Evolutionary conservation across 2,329 filamentous ascomycete genomes (phyloP).

Genomic region (Fonsecaea multimorphosa): DNA sequence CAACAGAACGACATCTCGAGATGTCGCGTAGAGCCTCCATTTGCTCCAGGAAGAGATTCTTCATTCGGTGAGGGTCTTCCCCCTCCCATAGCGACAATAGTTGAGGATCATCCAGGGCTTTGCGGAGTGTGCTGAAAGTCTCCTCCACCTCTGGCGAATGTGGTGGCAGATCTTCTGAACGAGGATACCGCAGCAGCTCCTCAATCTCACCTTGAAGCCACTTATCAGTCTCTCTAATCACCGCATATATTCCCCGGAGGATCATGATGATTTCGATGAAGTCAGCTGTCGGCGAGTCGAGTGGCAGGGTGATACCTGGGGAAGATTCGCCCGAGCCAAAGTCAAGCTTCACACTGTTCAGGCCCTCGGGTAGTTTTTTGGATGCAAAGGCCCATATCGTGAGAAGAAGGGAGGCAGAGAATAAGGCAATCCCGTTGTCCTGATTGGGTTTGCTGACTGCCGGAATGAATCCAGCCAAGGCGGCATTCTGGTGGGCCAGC

Average conservation of each 20-base stretch:
- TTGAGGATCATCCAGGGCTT: slow-evolving; percentile 27
- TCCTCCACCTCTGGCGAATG: slow-evolving; percentile 35
- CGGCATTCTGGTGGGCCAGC: slow-evolving; percentile 38
- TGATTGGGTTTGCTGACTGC: slow-evolving; percentile 36
- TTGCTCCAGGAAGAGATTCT: slow-evolving; percentile 31
- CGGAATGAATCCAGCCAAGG: slow-evolving; percentile 38
- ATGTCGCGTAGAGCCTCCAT: slow-evolving; percentile 32
- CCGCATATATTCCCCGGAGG: slow-evolving; percentile 38
- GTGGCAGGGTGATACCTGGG: slow-evolving; percentile 30
- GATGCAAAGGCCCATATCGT: slow-evolving; percentile 39
- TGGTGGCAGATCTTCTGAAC: slow-evolving; percentile 32
- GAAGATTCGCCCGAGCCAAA: slow-evolving; percentile 27
- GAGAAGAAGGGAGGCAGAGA: slow-evolving; percentile 37
- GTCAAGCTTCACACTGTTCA: slow-evolving; percentile 36
- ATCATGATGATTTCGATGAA: slow-evolving; percentile 39
- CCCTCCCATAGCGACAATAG: slow-evolving; percentile 18
- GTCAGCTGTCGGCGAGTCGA: slow-evolving; percentile 32
- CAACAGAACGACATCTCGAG: slow-evolving; percentile 36
- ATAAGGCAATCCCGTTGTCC: slow-evolving; percentile 39
- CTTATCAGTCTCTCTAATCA: slow-evolving; percentile 37
- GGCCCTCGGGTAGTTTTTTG: slow-evolving; percentile 36
- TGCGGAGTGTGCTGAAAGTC: slow-evolving; percentile 31
- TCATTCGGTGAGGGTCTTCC: slow-evolving; percentile 17
- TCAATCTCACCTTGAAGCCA: slow-evolving; percentile 39
- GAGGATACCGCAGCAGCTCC: slow-evolving; percentile 36